Evolutionary conservation across 2,329 filamentous ascomycete species (phyloP).

Genomic region (Xylariaceae sp.): DNA sequence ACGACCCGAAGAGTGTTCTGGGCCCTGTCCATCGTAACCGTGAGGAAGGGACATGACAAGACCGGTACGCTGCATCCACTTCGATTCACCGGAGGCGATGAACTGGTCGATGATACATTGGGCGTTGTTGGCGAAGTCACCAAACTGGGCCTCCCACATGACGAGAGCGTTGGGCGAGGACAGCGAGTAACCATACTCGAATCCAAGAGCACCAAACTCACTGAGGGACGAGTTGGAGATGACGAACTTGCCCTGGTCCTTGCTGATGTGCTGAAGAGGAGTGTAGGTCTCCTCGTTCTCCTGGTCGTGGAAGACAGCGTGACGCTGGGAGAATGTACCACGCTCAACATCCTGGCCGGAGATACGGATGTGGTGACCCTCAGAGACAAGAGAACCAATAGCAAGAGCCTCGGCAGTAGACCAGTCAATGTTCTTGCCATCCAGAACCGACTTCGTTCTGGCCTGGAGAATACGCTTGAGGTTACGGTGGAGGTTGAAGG

Average conservation of each 20-base stretch:
- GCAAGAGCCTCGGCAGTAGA: slow-evolving; percentile 93
- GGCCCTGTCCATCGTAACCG: slow-evolving; percentile 96
- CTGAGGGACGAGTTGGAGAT: slow-evolving; percentile 91
- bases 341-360: slow-evolving; percentile 99
- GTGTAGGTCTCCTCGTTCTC: slow-evolving; percentile 90
- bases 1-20: slow-evolving; percentile 94
- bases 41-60: slow-evolving; percentile 95
- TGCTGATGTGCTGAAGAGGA: slow-evolving; percentile 79
- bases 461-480: slow-evolving; percentile 90
- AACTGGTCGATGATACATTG: slow-evolving; percentile 99
- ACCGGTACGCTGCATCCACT: slow-evolving; percentile 97
- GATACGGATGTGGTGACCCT: slow-evolving; percentile 95
- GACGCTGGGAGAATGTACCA: slow-evolving; percentile 97
- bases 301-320: slow-evolving; percentile 96
- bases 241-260: slow-evolving; percentile 91
- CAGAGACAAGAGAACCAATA: slow-evolving; percentile 82
- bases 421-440: slow-evolving; percentile 96
- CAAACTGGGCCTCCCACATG: slow-evolving; percentile 99
- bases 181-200: slow-evolving; percentile 97
- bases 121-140: slow-evolving; percentile 99
- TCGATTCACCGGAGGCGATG: slow-evolving; percentile 92
- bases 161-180: slow-evolving; percentile 95
- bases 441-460: slow-evolving; percentile 84
- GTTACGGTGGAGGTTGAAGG: slow-evolving; percentile 87
- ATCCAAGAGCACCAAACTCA: slow-evolving; percentile 72